Conservation (phyloP, 345 rosid species). For the Psidium guajava region DNA sequence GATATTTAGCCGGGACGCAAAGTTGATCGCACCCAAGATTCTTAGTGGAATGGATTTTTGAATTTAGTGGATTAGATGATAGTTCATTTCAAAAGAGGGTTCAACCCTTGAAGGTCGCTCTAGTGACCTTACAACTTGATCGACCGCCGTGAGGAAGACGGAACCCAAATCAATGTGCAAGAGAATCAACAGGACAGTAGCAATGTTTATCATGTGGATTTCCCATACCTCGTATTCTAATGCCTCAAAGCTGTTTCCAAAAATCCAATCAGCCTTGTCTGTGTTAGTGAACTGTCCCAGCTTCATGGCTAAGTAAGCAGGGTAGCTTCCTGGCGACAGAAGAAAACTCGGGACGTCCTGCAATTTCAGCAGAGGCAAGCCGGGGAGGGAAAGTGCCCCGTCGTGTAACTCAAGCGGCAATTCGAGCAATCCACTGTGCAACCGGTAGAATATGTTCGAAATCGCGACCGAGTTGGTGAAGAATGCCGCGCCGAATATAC, state of each 20-base stretch:
- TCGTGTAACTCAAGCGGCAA: conserved; percentile 28
- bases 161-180: not conserved
- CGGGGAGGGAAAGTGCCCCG: conserved; percentile 25
- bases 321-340: conserved; percentile 24
- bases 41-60: not conserved
- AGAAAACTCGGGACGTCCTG: conserved; percentile 50
- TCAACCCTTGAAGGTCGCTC: not conserved
- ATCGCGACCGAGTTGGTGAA: conserved; percentile 59
- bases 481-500: conserved; percentile 45
- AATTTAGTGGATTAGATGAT: not conserved
- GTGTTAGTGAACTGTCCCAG: conserved; percentile 41
- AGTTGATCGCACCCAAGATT: not conserved
- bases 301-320: conserved; percentile 46
- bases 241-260: conserved; percentile 41
- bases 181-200: not conserved
- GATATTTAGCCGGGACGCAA: not conserved
- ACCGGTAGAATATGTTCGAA: conserved; percentile 26
- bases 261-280: conserved; percentile 50
- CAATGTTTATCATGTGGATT: not conserved
- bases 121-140: not conserved
- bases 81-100: not conserved
- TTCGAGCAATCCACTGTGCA: conserved; percentile 22
- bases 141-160: not conserved
- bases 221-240: conserved; percentile 42
- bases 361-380: conserved; percentile 36